phyloP scores from a whole-genome alignment of 2,329 filamentous ascomycete species.

The Talaromyces sp. region DNA sequence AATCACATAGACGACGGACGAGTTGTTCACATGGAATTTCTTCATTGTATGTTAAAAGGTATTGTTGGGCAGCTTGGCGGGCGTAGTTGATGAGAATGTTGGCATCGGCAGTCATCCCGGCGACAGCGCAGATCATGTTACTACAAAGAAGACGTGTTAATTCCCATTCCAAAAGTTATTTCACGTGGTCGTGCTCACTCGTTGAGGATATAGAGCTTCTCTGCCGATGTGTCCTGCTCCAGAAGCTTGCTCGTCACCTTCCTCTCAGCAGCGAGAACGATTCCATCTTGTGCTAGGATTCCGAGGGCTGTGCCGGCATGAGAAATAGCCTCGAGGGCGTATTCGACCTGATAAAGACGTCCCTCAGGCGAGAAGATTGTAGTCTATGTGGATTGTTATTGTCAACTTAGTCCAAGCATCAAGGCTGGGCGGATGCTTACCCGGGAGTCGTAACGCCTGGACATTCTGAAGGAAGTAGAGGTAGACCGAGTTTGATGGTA shows the following conservation, averaged over 20 bases:
- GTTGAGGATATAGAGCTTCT: slow-evolving; percentile 99
- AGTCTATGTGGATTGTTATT: slow-evolving; percentile 58
- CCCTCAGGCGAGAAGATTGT: slow-evolving; percentile 99
- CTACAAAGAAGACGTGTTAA: slow-evolving; percentile 45
- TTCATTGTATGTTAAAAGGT: slow-evolving; percentile 99
- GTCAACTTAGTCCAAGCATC: slow-evolving; percentile 29
- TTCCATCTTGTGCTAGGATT: slow-evolving; percentile 95
- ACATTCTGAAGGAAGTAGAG: slow-evolving; percentile 60
- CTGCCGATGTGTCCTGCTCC: slow-evolving; percentile 98
- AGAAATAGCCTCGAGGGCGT: slow-evolving; percentile 97
- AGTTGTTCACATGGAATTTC: slow-evolving; percentile 99
- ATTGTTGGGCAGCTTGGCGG: slow-evolving; percentile 91
- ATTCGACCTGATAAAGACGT: slow-evolving; percentile 98
- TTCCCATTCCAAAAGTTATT: background rate
- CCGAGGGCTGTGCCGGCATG: slow-evolving; percentile 96
- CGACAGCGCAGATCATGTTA: slow-evolving; percentile 99
- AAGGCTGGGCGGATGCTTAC: slow-evolving; percentile 49
- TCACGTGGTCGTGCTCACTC: slow-evolving; percentile 60
- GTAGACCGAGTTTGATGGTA: background rate
- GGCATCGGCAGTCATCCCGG: slow-evolving; percentile 98
- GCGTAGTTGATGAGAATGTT: slow-evolving; percentile 99
- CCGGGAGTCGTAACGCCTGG: slow-evolving; percentile 94
- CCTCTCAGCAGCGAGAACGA: slow-evolving; percentile 93
- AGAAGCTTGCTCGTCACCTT: slow-evolving; percentile 99
- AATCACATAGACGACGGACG: slow-evolving; percentile 89